Percentiles rank a stretch among this genome's conserved stretches.
Conservation (phyloP, 169 alveolate species). For the Eimeria acervulina region DNA sequence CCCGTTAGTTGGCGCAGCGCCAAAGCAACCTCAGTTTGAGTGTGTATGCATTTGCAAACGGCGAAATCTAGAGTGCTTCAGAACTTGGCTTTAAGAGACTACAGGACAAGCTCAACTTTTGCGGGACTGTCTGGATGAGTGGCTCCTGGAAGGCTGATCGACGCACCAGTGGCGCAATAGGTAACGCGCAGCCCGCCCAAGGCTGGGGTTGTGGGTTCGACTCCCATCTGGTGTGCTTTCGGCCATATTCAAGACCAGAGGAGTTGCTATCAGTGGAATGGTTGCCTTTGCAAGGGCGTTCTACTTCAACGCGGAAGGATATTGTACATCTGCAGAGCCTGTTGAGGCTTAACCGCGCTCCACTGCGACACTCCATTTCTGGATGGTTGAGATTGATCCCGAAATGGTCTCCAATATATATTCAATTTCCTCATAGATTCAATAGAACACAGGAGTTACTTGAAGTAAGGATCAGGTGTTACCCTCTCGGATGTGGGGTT, state of each 20-base stretch:
- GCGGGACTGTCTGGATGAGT: not conserved
- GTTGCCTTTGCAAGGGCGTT: not conserved
- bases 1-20: not conserved
- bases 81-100: too few relatives aligned
- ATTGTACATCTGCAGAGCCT: not conserved
- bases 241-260: not conserved
- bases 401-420: too few relatives aligned
- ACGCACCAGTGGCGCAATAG: slow-evolving; percentile 96
- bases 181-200: slow-evolving; percentile 98
- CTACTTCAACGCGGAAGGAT: not conserved
- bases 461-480: too few relatives aligned
- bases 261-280: not conserved
- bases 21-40: not conserved
- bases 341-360: not conserved
- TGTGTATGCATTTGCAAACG: not conserved
- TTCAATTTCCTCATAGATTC: too few relatives aligned
- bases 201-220: slow-evolving; percentile 98
- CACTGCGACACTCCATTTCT: not conserved
- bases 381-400: too few relatives aligned
- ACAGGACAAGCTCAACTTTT: too few relatives aligned
- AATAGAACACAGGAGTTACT: too few relatives aligned
- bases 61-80: not conserved
- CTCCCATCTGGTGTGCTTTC: slow-evolving; percentile 93
- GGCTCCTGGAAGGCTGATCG: not conserved
- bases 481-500: too few relatives aligned